Evolutionary conservation across 2,329 filamentous ascomycete species (phyloP), one percentile per base, ranked within the genome.

Genomic region (Fusarium brachygibbosum): DNA sequence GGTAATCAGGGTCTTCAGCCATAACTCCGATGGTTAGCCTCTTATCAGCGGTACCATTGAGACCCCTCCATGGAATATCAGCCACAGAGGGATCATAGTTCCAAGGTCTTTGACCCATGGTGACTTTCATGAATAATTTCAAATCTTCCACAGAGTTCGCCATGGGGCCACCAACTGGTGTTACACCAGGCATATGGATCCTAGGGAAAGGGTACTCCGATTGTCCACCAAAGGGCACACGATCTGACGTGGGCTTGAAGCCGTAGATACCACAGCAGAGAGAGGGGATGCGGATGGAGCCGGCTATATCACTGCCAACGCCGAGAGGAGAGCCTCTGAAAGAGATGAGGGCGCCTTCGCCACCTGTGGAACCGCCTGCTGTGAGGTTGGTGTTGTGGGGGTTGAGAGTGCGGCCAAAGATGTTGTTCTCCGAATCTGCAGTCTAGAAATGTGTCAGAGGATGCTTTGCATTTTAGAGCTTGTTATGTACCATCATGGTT

Each of bases 261-360:
- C 86, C 85, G 68, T 85, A 88, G 48, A 87, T 83, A 5, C 86
- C 86, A 4, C 85, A 86, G 65, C 84, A 87, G 1, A 85, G 80
- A 3, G 87, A 86, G 0, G 81, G 80, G 9, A 82, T 80, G 8
- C 87, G 83, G 17, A 89, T 75, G 11, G 83, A 86, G 4, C 87
- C 87, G 1, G 71, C 71, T 3, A 76, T 69, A n/a, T 76, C 74
- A 23, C 65, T 76, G 9, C 74, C 74, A 0, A 76, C 72, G 1
- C 74, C 74, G 0, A 76, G 51, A 0, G 69, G 45, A 2, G 74
- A 75, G 6, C 74, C 74, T 78, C 66, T 54, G 5, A 70, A 67
- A 0, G 61, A 52, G 10, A 76, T 6, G 1, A 76, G 34, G 0
- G 74, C 68, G 1, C 74, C 74, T 19, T 76, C 74, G 3, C 74